Conservation (phyloP, 371 early-diverging fungal genomes). For the Coemansia sp. region DNA sequence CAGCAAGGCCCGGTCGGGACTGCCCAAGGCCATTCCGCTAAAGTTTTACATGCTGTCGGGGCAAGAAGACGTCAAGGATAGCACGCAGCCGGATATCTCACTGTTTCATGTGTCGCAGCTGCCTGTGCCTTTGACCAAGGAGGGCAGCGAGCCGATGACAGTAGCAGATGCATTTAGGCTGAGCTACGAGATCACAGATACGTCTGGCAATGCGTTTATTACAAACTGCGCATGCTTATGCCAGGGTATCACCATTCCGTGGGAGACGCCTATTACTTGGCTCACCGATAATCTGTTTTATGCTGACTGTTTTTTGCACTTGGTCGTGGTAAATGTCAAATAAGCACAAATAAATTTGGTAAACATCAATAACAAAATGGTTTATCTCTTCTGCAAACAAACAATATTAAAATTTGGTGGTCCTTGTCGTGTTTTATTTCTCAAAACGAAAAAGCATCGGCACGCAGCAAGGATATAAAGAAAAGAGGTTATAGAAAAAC, state of each 20-base stretch:
- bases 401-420: too few species aligned
- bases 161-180: slow-evolving; percentile 37
- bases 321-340: slow-evolving; percentile 28
- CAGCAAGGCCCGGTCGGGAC: slow-evolving; percentile 1
- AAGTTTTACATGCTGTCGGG: slow-evolving; percentile 38
- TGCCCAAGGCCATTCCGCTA: slow-evolving; percentile 34
- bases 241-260: slow-evolving; percentile 44
- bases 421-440: too few species aligned
- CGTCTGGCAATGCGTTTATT: slow-evolving; percentile 25
- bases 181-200: slow-evolving; percentile 42
- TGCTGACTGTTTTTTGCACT: slow-evolving; percentile 49
- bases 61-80: slow-evolving; percentile 14
- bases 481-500: not conserved
- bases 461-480: too few species aligned
- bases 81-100: slow-evolving; percentile 14
- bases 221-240: slow-evolving; percentile 34
- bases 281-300: slow-evolving; percentile 48
- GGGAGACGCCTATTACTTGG: slow-evolving; percentile 50
- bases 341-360: not conserved
- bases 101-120: slow-evolving; percentile 39
- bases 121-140: slow-evolving; percentile 28
- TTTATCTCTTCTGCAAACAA: too few species aligned
- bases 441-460: too few species aligned
- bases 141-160: slow-evolving; percentile 17
- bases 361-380: too few species aligned